Evolutionary conservation across 192 early-diverging fungal species (phyloP).

Genomic region (Backusella mclennaniae): DNA sequence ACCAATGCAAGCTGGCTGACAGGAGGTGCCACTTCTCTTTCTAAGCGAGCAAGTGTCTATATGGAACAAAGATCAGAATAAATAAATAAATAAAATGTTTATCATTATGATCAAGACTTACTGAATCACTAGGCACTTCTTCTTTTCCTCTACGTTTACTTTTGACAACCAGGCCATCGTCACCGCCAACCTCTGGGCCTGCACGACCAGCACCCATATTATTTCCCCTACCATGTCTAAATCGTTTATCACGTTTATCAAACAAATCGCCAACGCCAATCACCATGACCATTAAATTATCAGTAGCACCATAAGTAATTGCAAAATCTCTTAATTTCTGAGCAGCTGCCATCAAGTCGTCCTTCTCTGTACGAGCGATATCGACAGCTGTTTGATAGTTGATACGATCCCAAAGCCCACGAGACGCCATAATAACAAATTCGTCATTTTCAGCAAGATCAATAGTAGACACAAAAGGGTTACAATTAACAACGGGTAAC

Average conservation of each 20-base stretch:
- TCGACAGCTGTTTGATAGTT: conserved; percentile 80
- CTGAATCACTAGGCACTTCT: conserved; percentile 51
- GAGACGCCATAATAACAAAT: conserved; percentile 73
- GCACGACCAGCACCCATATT: conserved; percentile 20
- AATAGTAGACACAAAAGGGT: conserved; percentile 73
- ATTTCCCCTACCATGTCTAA: conserved; percentile 22
- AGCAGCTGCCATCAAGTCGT: conserved; percentile 72
- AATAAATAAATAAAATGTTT: neutral
- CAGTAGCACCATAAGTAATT: conserved; percentile 74
- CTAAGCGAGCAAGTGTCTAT: conserved; percentile 56
- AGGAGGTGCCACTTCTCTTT: conserved; percentile 83
- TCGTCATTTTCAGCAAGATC: conserved; percentile 79
- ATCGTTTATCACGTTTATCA: conserved; percentile 35
- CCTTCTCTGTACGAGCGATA: conserved; percentile 78
- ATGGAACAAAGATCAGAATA: neutral
- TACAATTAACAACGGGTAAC: conserved; percentile 80
- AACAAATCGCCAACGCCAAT: conserved; percentile 84
- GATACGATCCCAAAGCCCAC: conserved; percentile 77
- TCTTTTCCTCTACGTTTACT: conserved; percentile 44
- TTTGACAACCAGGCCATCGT: conserved; percentile 25
- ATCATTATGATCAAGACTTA: conserved; percentile 23
- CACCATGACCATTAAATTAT: conserved; percentile 86
- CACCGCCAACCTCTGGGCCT: conserved; percentile 27
- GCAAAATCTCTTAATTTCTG: conserved; percentile 87
- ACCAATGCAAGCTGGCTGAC: conserved; percentile 81